Evolutionary conservation across 306 rosid species (phyloP).

Genomic region (Vigna hirtella): DNA sequence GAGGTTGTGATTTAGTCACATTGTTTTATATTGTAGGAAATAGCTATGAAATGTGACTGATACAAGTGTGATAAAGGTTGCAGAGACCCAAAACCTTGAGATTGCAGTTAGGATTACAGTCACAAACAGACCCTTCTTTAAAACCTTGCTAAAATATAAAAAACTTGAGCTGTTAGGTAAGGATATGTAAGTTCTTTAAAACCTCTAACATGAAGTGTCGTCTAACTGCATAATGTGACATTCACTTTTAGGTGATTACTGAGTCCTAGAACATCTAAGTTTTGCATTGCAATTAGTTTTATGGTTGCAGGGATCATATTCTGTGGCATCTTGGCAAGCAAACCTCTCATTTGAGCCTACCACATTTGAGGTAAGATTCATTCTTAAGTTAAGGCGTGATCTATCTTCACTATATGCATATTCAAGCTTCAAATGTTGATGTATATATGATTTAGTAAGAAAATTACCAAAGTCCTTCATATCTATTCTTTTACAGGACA

Average conservation of each 20-base stretch:
- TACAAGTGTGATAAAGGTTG: neutral
- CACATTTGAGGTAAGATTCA: constrained; percentile 4
- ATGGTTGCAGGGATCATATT: constrained; percentile 5
- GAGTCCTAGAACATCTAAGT: neutral
- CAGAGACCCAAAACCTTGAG: neutral
- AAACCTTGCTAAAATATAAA: neutral
- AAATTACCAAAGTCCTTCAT: neutral
- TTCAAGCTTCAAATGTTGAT: neutral
- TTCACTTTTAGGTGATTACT: neutral
- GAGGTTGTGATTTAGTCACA: neutral
- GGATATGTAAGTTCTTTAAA: neutral
- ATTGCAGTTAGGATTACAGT: neutral
- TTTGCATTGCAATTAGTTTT: neutral
- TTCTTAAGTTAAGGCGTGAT: neutral
- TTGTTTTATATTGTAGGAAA: neutral
- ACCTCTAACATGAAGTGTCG: neutral
- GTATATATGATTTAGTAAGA: neutral
- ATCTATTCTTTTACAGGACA: neutral
- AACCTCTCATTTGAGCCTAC: constrained; percentile 10
- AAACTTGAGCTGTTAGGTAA: neutral
- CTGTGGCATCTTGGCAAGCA: neutral
- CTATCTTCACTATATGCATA: neutral
- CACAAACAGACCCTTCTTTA: neutral
- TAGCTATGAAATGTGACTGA: neutral
- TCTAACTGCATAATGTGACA: neutral